Base-by-base conservation (phyloP, 345 rosid genomes). In the Syzygium oleosum region DNA sequence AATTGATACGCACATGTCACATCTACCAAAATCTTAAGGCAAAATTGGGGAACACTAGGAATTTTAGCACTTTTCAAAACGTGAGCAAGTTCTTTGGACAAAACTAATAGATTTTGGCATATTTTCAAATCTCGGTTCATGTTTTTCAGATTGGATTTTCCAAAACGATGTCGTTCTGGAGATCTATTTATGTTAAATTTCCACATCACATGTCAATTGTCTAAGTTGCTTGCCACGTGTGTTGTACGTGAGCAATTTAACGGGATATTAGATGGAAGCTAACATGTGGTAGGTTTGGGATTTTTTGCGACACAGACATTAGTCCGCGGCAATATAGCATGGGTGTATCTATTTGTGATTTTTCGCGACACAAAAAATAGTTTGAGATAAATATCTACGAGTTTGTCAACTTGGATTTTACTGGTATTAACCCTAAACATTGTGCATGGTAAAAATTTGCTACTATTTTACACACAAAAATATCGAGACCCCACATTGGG, bases 61-160 rank as follows among this genome's bases (percentile, higher is more conserved):
- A 58, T 58, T 58, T 58, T 58, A 23, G 27, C 0, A 23, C 3
- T 58, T 58, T 25, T 58, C 63, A 58, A 58, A 58, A 58, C 3
- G 6, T 10, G 63, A 23, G 63, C 6, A n/a, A 58, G 63, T 58
- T 58, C 27, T 23, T 4, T 9, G n/a, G 63, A 23, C 59, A 58
- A 23, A 23, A 58, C 6, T 23, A 23, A n/a, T 23, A 23, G 13
- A 58, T 56, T 23, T 23, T 58, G 63, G 11, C n/a, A 58, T 58
- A 55, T 58, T 58, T 58, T 58, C n/a, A 9, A 58, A 58, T 58
- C 63, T 56, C 61, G 4, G 9, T 25, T 25, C 13, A 25, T 58
- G 2, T 23, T 58, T 58, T 23, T 23, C 0, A 10, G 4, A 9
- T 11, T 2, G 2, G 2, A 2, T 52, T 58, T 0, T 12, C 29